Conservation (phyloP, 352 stramenopile genomes). For the Globisporangium recalcitrans region DNA sequence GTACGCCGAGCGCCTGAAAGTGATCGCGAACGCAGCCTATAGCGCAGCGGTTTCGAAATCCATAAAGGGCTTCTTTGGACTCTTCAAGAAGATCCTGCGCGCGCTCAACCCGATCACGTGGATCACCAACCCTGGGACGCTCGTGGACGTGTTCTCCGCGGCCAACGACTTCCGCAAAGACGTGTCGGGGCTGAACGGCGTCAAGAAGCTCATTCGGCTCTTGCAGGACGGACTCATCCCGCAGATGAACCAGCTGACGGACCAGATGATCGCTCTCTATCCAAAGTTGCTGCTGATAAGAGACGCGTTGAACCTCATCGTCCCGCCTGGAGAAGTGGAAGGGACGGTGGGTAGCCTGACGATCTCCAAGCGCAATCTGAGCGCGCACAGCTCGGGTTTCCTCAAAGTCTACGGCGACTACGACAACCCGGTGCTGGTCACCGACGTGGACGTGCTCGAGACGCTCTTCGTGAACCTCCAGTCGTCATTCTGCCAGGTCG, state of each 20-base stretch:
- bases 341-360: not conserved
- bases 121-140: not conserved
- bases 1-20: not conserved
- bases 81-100: constrained; percentile 1
- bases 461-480: constrained; percentile 3
- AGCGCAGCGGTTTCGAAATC: not conserved
- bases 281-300: not conserved
- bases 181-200: not conserved
- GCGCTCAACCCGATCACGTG: not conserved
- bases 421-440: not conserved
- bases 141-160: constrained; percentile 1
- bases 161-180: constrained; percentile 6
- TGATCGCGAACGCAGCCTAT: constrained; percentile 2
- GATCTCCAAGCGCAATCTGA: not conserved
- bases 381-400: not conserved
- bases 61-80: not conserved
- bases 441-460: constrained; percentile 1
- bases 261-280: not conserved
- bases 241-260: constrained; percentile 3
- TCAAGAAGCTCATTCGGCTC: constrained; percentile 1
- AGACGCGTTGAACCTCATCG: not conserved
- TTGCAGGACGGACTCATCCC: constrained; percentile 4
- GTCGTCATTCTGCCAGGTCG: not conserved
- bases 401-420: constrained; percentile 4
- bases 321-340: not conserved